Evolutionary conservation across 495 filamentous ascomycete genomes (phyloP).

Genomic region (Tuber calosporum): DNA sequence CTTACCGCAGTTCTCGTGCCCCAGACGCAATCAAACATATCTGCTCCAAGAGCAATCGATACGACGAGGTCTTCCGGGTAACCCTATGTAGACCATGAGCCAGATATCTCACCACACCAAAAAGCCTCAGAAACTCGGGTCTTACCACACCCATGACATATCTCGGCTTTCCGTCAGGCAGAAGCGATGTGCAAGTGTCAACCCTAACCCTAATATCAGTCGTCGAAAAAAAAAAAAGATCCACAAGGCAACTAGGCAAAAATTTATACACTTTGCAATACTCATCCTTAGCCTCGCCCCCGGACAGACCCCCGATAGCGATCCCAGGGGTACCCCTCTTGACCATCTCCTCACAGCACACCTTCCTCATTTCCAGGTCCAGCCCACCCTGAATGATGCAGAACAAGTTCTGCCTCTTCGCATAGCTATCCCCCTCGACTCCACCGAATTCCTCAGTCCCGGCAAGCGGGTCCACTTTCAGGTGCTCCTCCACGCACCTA

Average conservation of each 20-base stretch:
- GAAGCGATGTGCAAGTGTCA: constrained; percentile 69
- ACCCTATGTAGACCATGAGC: constrained; percentile 48
- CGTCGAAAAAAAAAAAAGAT: neutral
- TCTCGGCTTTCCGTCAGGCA: constrained; percentile 84
- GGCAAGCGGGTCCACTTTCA: constrained; percentile 53
- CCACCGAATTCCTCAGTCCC: constrained; percentile 28
- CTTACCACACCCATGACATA: constrained; percentile 95
- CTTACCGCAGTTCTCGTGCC: constrained; percentile 76
- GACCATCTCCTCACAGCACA: constrained; percentile 87
- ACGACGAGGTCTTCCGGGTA: constrained; percentile 95
- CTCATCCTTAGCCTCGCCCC: constrained; percentile 66
- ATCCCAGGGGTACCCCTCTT: constrained; percentile 87
- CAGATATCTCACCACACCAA: neutral
- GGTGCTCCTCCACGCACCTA: constrained; percentile 86
- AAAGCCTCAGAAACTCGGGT: constrained; percentile 11
- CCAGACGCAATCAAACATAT: constrained; percentile 99
- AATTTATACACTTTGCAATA: constrained; percentile 49
- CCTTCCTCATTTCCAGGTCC: constrained; percentile 75
- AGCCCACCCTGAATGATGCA: constrained; percentile 97
- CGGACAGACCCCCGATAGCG: constrained; percentile 88
- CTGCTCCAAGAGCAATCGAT: constrained; percentile 82
- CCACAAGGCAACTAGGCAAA: neutral
- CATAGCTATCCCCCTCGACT: constrained; percentile 28
- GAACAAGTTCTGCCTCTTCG: constrained; percentile 78
- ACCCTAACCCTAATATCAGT: constrained; percentile 52